Percentiles rank a stretch among this genome's conserved stretches.
phyloP scores from a whole-genome alignment of 2,329 filamentous ascomycete genomes.

The Septoria linicola region DNA sequence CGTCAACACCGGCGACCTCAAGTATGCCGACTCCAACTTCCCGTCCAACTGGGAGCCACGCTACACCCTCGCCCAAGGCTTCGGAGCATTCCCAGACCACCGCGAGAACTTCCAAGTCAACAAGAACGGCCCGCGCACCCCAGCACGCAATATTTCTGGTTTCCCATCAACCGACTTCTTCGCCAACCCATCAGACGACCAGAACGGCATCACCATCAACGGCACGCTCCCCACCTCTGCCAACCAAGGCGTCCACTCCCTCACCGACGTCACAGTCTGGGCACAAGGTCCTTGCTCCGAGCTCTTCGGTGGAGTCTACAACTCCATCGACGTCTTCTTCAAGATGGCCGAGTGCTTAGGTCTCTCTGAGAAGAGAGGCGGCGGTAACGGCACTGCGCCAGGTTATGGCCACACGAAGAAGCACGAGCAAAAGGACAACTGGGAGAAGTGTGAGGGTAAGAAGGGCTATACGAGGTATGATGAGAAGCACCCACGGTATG shows the following conservation, averaged over 20 bases:
- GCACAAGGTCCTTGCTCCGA: conserved; percentile 77
- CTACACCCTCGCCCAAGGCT: conserved; percentile 73
- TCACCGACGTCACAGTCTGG: conserved; percentile 77
- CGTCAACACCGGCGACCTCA: conserved; percentile 58
- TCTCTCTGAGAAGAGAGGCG: conserved; percentile 37
- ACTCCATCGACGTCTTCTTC: conserved; percentile 72
- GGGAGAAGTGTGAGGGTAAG: conserved; percentile 19
- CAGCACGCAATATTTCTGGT: conserved; percentile 58
- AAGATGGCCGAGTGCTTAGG: conserved; percentile 70
- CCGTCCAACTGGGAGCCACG: conserved; percentile 81
- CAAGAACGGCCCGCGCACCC: conserved; percentile 61
- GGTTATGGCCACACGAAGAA: conserved; percentile 21
- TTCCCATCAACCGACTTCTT: conserved; percentile 55
- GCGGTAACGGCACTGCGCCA: conserved; percentile 8
- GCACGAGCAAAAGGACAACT: conserved; percentile 21
- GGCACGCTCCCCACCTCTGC: conserved; percentile 67
- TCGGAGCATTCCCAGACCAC: conserved; percentile 70
- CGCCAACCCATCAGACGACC: conserved; percentile 66
- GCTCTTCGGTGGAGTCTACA: conserved; percentile 68
- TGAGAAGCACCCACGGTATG: conserved; percentile 26
- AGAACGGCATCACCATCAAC: conserved; percentile 69
- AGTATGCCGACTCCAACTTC: conserved; percentile 72
- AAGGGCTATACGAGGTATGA: conserved; percentile 24
- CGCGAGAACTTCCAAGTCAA: conserved; percentile 73
- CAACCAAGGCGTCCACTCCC: conserved; percentile 69